Conservation (phyloP, 1,139 yeast genomes). For the Nakaseomyces bracarensis region DNA sequence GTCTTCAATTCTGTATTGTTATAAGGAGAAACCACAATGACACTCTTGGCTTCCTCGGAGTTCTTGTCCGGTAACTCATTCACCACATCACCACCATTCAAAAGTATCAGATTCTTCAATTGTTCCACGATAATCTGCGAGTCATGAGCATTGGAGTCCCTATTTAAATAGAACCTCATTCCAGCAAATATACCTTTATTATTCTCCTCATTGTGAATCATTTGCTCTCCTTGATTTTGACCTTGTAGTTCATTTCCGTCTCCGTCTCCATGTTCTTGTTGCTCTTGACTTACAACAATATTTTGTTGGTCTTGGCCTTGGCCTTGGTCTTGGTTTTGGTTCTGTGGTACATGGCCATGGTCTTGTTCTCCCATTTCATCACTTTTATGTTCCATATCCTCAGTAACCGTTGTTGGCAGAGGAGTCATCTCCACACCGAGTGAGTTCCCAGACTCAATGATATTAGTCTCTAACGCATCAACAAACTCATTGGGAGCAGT, state of each 20-base stretch:
- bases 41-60: slow-evolving; percentile 5
- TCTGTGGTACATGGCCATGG: no score
- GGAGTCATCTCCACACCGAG: slow-evolving; percentile 2
- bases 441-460: slow-evolving; percentile 1
- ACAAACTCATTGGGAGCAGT: slow-evolving; percentile 23
- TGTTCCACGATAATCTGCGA: slow-evolving; percentile 13
- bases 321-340: no score
- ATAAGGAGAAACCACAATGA: slow-evolving; percentile 27
- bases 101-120: slow-evolving; percentile 11
- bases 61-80: background rate
- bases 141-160: slow-evolving; percentile 18
- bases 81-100: slow-evolving; percentile 14
- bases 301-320: no score
- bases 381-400: background rate
- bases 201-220: background rate
- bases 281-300: no score
- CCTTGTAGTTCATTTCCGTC: background rate
- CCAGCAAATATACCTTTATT: slow-evolving; percentile 17
- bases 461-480: slow-evolving; percentile 15
- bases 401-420: background rate
- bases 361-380: background rate
- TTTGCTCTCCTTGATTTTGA: background rate
- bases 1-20: slow-evolving; percentile 27
- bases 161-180: slow-evolving; percentile 24
- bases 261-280: background rate